phyloP scores from a whole-genome alignment of 768 basidiomycete species.

The Xerocomus spinulosus region DNA sequence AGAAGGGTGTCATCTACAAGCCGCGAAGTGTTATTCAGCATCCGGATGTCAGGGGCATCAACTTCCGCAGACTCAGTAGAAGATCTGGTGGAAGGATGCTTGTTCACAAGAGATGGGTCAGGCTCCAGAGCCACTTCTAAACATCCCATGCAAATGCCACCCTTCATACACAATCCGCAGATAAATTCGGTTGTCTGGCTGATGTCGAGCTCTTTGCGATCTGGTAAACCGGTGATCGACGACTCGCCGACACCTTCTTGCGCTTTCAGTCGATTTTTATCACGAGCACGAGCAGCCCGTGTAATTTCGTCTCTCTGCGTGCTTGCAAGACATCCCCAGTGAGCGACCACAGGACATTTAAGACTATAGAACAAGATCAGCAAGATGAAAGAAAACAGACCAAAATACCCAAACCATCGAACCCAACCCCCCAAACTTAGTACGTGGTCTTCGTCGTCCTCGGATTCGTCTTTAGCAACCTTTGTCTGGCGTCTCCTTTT shows the following conservation, averaged over 20 bases:
- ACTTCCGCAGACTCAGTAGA: conserved; percentile 8
- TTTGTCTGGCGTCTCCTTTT: conserved; percentile 39
- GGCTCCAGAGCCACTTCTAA: conserved; percentile 50
- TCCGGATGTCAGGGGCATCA: conserved; percentile 30
- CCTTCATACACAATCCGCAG: conserved; percentile 69
- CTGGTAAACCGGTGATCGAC: conserved; percentile 33
- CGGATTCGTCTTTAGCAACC: conserved; percentile 40
- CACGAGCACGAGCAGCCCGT: conserved; percentile 55
- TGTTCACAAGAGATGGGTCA: conserved; percentile 31
- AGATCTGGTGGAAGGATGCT: conserved; percentile 4
- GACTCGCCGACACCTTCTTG: conserved; percentile 21
- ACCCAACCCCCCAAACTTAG: conserved; percentile 73
- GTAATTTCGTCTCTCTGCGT: conserved; percentile 70
- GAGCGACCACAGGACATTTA: conserved; percentile 70
- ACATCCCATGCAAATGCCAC: conserved; percentile 77
- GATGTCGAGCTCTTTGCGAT: conserved; percentile 43
- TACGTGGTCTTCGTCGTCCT: conserved; percentile 49
- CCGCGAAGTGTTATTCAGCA: conserved; percentile 27
- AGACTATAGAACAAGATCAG: conserved; percentile 41
- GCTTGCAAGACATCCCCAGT: conserved; percentile 69
- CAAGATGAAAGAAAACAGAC: background rate
- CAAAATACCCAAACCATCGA: conserved; percentile 56
- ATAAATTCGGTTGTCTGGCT: conserved; percentile 74
- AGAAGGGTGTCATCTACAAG: conserved; percentile 16
- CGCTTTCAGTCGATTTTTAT: conserved; percentile 38